Evolutionary conservation across 2,329 filamentous ascomycete species (phyloP).

Genomic region (Chalaropsis ovoidea): DNA sequence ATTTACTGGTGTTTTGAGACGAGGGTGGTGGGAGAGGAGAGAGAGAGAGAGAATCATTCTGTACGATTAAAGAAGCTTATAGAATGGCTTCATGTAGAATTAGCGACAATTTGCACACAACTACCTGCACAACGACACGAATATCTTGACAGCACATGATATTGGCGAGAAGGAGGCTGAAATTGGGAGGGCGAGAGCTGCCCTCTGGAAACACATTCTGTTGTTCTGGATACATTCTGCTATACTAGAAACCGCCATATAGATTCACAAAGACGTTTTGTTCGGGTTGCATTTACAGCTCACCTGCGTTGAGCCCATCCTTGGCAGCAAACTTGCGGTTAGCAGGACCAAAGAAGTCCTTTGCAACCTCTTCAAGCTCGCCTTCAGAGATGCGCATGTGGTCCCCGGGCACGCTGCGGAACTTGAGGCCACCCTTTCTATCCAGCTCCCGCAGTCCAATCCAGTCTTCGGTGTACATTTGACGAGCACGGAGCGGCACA

Average conservation of each 20-base stretch:
- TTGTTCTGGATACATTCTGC: neutral
- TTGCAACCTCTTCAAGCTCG: conserved; percentile 55
- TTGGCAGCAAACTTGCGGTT: conserved; percentile 33
- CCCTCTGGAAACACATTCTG: neutral
- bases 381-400: conserved; percentile 74
- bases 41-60: conserved; percentile 17
- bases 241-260: neutral
- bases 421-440: conserved; percentile 65
- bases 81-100: conserved; percentile 25
- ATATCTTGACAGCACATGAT: neutral
- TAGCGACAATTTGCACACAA: conserved; percentile 24
- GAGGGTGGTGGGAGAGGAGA: neutral
- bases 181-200: neutral
- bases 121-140: conserved; percentile 12
- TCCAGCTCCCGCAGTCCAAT: conserved; percentile 73
- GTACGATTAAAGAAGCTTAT: conserved; percentile 26
- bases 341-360: conserved; percentile 52
- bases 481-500: conserved; percentile 56
- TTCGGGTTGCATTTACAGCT: conserved; percentile 14
- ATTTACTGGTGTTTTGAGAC: neutral
- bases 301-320: conserved; percentile 3
- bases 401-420: conserved; percentile 59
- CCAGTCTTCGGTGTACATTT: conserved; percentile 86
- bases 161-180: neutral
- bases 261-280: neutral